phyloP scores from a whole-genome alignment of 2,329 filamentous ascomycete genomes.

The Herpotrichia juniperi region DNA sequence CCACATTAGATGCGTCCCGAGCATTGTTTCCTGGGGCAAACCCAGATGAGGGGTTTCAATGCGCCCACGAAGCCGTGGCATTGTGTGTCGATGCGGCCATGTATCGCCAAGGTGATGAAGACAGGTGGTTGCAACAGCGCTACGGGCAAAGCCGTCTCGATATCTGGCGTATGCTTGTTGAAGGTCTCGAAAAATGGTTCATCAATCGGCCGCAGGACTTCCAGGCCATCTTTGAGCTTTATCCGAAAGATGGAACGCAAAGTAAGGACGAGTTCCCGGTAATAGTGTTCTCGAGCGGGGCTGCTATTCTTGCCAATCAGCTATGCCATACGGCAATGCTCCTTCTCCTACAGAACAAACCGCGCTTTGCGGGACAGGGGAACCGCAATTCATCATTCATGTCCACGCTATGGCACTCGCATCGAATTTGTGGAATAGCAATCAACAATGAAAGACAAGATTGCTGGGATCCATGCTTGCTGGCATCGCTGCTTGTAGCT shows the following conservation, averaged over 20 bases:
- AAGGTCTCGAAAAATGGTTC: slow-evolving; percentile 26
- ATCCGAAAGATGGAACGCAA: slow-evolving; percentile 21
- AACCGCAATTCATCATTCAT: slow-evolving; percentile 37
- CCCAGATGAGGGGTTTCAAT: slow-evolving; percentile 14
- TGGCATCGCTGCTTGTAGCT: slow-evolving; percentile 54
- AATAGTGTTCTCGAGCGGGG: slow-evolving; percentile 55
- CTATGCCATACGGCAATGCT: slow-evolving; percentile 63
- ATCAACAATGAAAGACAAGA: slow-evolving; percentile 54
- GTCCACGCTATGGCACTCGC: slow-evolving; percentile 57
- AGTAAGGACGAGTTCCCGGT: slow-evolving; percentile 44
- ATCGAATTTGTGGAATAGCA: slow-evolving; percentile 57
- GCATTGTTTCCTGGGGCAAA: neutral
- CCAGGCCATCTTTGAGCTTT: slow-evolving; percentile 42
- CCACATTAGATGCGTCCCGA: neutral
- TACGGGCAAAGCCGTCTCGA: slow-evolving; percentile 25
- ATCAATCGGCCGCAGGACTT: slow-evolving; percentile 24
- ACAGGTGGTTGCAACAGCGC: slow-evolving; percentile 23
- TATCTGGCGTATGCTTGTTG: slow-evolving; percentile 24
- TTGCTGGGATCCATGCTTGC: slow-evolving; percentile 57
- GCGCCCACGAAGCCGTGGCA: slow-evolving; percentile 18
- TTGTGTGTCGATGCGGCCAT: slow-evolving; percentile 27
- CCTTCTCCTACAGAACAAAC: slow-evolving; percentile 58
- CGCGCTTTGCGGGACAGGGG: slow-evolving; percentile 49
- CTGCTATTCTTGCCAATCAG: slow-evolving; percentile 57
- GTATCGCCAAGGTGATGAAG: slow-evolving; percentile 27